Percentiles rank a stretch among this genome's conserved stretches.
phyloP scores from a whole-genome alignment of 768 basidiomycete species.

The Boletellus ananas region DNA sequence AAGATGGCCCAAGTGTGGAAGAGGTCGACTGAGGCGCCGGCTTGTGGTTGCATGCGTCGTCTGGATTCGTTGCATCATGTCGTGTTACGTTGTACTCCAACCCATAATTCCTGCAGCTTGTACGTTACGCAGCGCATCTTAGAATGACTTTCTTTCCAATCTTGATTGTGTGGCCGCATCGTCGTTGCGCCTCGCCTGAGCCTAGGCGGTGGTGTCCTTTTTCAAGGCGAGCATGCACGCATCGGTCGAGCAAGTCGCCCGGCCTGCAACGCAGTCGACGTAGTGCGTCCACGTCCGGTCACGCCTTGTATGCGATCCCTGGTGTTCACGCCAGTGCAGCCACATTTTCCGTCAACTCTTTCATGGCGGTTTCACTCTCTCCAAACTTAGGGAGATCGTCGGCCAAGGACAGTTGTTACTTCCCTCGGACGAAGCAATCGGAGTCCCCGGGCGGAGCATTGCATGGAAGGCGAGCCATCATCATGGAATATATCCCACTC shows the following conservation, averaged over 20 bases:
- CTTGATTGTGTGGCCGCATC: too few species aligned
- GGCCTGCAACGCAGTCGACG: slow-evolving; percentile 22
- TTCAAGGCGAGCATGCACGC: not conserved
- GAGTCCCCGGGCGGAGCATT: slow-evolving; percentile 71
- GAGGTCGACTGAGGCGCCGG: slow-evolving; percentile 68
- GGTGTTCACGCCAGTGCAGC: slow-evolving; percentile 26
- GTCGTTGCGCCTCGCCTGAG: too few species aligned
- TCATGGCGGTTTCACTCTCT: slow-evolving; percentile 48
- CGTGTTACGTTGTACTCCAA: slow-evolving; percentile 30
- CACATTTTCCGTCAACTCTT: slow-evolving; percentile 45
- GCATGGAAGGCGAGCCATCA: slow-evolving; percentile 69
- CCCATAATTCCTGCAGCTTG: slow-evolving; percentile 28
- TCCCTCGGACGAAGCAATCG: slow-evolving; percentile 38
- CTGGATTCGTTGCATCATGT: slow-evolving; percentile 28
- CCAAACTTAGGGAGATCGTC: slow-evolving; percentile 65
- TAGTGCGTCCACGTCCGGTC: slow-evolving; percentile 19
- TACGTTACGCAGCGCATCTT: slow-evolving; percentile 30
- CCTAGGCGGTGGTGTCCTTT: too few species aligned
- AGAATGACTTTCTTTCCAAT: slow-evolving; percentile 21
- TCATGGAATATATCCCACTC: slow-evolving; percentile 9
- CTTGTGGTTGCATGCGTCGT: slow-evolving; percentile 22
- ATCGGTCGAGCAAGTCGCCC: slow-evolving; percentile 26
- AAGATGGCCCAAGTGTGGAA: slow-evolving; percentile 88
- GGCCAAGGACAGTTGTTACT: slow-evolving; percentile 57
- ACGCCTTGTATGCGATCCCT: not conserved